Evolutionary conservation across 176 grass and related monocot genomes (phyloP).

Genomic region (Oryza meridionalis): DNA sequence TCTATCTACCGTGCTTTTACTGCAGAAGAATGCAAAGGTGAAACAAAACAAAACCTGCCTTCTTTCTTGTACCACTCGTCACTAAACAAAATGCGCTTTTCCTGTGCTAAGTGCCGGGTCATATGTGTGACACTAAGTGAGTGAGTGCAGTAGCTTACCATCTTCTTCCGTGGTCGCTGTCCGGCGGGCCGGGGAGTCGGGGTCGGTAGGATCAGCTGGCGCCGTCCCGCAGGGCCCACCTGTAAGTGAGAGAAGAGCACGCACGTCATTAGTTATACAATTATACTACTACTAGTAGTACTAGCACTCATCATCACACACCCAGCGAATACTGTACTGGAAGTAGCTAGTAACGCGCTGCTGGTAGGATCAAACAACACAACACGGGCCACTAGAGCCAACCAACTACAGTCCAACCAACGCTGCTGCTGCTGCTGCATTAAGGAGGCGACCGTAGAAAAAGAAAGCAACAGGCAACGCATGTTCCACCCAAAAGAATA

Average conservation of each 20-base stretch:
- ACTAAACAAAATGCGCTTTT: constrained; percentile 4
- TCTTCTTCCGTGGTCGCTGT: constrained; percentile 59
- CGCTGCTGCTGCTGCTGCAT: not conserved
- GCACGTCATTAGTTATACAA: not conserved
- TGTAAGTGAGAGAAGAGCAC: not conserved
- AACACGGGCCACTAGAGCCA: not conserved
- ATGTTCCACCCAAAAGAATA: not conserved
- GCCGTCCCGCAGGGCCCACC: constrained; percentile 28
- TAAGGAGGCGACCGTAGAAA: not conserved
- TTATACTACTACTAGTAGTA: not conserved
- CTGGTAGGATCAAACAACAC: not conserved
- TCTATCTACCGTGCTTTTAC: not conserved
- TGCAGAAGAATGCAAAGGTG: too few species aligned
- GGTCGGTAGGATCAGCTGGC: constrained; percentile 36
- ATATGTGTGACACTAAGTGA: too few species aligned
- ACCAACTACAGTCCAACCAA: not conserved
- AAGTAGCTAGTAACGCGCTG: constrained; percentile 4
- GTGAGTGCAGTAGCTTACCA: constrained; percentile 38
- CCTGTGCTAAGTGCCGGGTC: not conserved
- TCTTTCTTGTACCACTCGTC: not conserved
- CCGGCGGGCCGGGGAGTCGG: constrained; percentile 38
- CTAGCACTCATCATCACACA: not conserved
- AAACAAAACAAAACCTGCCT: not conserved
- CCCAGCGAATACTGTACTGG: not conserved
- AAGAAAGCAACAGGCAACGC: constrained; percentile 35